These are phyloP conservation scores for Testicularia cyperi DNA, from an alignment of 1,284 basidiomycete species.

Conservation along the genomic window DNA sequence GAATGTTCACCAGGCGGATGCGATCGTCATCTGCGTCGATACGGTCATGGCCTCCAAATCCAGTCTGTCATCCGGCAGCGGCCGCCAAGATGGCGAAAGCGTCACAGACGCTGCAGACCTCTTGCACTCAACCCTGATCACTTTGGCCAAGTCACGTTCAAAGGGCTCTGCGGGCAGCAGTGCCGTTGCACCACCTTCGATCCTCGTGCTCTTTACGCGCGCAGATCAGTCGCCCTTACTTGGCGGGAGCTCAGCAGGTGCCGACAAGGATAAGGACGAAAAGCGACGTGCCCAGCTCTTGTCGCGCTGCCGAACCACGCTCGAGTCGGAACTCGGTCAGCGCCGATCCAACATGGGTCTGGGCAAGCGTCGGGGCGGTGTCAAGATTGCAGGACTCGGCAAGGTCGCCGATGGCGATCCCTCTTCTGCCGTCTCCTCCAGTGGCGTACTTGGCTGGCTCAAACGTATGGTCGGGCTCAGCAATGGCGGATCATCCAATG, in stretches of 20 bases:
- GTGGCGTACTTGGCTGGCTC: slow-evolving; percentile 38
- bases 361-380: slow-evolving; percentile 31
- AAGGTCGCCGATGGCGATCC: slow-evolving; percentile 34
- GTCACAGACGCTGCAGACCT: slow-evolving; percentile 41
- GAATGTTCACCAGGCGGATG: slow-evolving; percentile 40
- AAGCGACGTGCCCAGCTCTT: slow-evolving; percentile 50
- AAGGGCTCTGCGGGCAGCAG: slow-evolving; percentile 1
- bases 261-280: slow-evolving; percentile 34
- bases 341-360: slow-evolving; percentile 47
- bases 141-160: slow-evolving; percentile 28
- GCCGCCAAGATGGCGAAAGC: slow-evolving; percentile 13
- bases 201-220: slow-evolving; percentile 53
- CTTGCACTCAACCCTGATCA: slow-evolving; percentile 44
- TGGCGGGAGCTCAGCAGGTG: slow-evolving; percentile 6
- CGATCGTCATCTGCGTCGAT: slow-evolving; percentile 55
- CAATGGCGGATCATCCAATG: slow-evolving; percentile 9
- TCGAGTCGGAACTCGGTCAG: slow-evolving; percentile 46
- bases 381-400: slow-evolving; percentile 50
- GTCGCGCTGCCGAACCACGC: slow-evolving; percentile 44
- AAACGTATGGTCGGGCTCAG: slow-evolving; percentile 4
- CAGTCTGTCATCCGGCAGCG: neutral
- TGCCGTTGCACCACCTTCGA: slow-evolving; percentile 33
- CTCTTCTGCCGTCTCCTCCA: neutral
- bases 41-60: slow-evolving; percentile 48
- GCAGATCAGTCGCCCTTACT: slow-evolving; percentile 54